Percentiles rank a stretch among this genome's conserved stretches.
Evolutionary conservation across 257 asterid genomes (phyloP).

Genomic region (Salvia splendens): DNA sequence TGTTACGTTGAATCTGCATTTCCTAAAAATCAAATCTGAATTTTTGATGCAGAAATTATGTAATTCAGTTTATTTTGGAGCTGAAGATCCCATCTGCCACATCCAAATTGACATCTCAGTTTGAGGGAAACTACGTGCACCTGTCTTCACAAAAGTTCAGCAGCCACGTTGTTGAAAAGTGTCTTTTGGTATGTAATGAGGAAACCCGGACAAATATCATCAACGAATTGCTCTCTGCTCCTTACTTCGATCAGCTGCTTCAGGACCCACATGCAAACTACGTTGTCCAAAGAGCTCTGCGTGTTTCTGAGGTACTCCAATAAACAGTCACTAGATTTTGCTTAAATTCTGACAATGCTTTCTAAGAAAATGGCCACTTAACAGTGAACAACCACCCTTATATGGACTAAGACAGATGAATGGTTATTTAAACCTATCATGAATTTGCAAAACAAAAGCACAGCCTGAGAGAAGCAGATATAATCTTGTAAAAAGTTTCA

Average conservation of each 20-base stretch:
- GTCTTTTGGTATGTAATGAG: slow-evolving; percentile 54
- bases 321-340: not conserved
- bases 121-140: slow-evolving; percentile 69
- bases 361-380: not conserved
- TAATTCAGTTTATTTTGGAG: slow-evolving; percentile 83
- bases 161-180: slow-evolving; percentile 93
- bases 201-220: slow-evolving; percentile 62
- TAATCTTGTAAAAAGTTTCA: not conserved
- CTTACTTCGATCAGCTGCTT: slow-evolving; percentile 80
- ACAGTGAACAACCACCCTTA: not conserved
- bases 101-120: slow-evolving; percentile 57
- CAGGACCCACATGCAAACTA: slow-evolving; percentile 96
- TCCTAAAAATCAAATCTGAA: not conserved
- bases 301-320: slow-evolving; percentile 62
- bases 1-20: not conserved
- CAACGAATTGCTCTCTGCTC: slow-evolving; percentile 65
- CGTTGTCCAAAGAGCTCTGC: slow-evolving; percentile 87
- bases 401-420: not conserved
- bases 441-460: too few relatives aligned
- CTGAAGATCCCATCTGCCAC: slow-evolving; percentile 62
- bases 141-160: slow-evolving; percentile 85
- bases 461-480: not conserved
- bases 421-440: not conserved
- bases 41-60: slow-evolving; percentile 67
- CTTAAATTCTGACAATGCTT: not conserved